These are phyloP conservation scores for Helotiales sp. DNA, from an alignment of 2,329 filamentous ascomycete species.

Conservation along the genomic window DNA sequence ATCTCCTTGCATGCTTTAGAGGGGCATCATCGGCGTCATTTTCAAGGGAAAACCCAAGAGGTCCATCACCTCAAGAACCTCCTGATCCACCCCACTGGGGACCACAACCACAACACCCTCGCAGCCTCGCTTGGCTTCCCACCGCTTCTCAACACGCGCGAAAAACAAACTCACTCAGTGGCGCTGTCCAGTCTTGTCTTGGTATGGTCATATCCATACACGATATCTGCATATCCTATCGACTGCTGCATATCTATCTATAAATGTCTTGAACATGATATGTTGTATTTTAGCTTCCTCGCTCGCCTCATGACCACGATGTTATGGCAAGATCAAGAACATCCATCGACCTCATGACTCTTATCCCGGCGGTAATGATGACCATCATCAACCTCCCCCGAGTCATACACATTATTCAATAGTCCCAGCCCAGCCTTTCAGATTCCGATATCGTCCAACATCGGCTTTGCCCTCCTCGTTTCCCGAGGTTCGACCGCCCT, in stretches of 20 bases:
- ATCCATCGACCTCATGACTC: neutral
- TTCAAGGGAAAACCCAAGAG: conserved; percentile 1
- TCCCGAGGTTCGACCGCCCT: conserved; percentile 2
- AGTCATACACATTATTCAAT: too few relatives aligned
- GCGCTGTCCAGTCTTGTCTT: neutral
- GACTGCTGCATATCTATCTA: neutral
- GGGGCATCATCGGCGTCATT: neutral
- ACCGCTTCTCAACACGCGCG: neutral
- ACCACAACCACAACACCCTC: neutral
- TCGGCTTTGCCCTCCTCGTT: neutral
- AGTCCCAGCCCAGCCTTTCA: neutral
- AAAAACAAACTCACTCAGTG: neutral
- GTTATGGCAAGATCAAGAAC: neutral
- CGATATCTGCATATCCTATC: neutral
- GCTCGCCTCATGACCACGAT: neutral
- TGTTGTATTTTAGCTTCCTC: neutral
- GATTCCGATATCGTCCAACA: neutral
- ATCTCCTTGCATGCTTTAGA: conserved; percentile 5
- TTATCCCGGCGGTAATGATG: neutral
- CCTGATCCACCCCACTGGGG: neutral
- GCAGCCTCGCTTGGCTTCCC: neutral
- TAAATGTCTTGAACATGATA: conserved; percentile 2
- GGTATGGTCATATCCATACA: neutral
- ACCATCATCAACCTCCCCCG: neutral
- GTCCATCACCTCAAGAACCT: neutral